Conservation (phyloP, 352 stramenopile species). For the Pythium angustatum region DNA sequence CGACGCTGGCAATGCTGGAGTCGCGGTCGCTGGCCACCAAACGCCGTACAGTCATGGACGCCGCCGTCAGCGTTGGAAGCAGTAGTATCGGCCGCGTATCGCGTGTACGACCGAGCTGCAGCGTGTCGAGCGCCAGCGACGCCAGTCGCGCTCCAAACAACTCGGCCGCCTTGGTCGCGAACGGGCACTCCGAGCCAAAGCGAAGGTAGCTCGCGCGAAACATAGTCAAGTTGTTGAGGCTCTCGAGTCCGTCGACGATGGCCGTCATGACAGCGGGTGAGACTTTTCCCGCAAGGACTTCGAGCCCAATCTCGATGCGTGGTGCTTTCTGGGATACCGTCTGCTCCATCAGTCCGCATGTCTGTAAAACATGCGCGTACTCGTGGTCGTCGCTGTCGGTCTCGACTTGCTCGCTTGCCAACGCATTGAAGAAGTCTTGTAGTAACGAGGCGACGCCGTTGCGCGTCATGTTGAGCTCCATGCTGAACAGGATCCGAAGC, state of each 20-base stretch:
- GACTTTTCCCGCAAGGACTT: too few relatives aligned
- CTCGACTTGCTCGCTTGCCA: background rate
- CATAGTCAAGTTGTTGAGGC: too few relatives aligned
- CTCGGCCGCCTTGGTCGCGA: too few relatives aligned
- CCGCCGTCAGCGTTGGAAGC: background rate
- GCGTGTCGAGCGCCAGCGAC: background rate
- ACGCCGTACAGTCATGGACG: background rate
- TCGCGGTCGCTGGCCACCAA: background rate
- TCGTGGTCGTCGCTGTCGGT: background rate
- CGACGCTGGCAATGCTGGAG: background rate
- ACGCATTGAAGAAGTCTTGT: background rate
- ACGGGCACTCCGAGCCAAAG: too few relatives aligned
- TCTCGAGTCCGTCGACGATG: too few relatives aligned
- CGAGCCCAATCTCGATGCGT: too few relatives aligned
- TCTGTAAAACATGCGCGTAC: background rate
- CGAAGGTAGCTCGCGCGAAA: too few relatives aligned
- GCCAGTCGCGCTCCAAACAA: too few relatives aligned
- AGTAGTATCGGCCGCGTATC: background rate
- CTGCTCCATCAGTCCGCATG: background rate
- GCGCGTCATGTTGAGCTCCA: background rate
- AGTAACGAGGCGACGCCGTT: background rate
- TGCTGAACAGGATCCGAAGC: background rate
- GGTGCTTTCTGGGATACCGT: too few relatives aligned
- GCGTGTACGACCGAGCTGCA: background rate
- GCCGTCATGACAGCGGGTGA: too few relatives aligned